Percentiles rank a stretch among this genome's conserved stretches.
Conservation (phyloP, 2,329 filamentous ascomycete genomes). For the Pyrenophora seminiperda region DNA sequence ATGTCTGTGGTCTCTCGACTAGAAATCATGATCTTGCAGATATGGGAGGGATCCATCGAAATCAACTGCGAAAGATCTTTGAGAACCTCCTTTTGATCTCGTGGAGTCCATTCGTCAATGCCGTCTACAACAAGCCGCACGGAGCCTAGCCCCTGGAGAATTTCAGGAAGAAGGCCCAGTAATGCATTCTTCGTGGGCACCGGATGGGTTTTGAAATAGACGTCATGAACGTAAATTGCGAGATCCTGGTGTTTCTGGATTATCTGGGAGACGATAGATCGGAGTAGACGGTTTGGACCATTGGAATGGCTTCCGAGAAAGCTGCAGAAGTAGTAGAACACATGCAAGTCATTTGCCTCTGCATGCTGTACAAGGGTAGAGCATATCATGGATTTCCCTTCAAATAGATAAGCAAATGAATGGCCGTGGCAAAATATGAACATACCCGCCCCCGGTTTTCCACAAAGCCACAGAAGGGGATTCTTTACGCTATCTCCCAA, state of each 20-base stretch:
- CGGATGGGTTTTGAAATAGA: conserved; percentile 6
- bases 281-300: conserved; percentile 2
- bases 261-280: conserved; percentile 12
- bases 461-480: conserved; percentile 17
- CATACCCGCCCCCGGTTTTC: conserved; percentile 23
- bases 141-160: conserved; percentile 14
- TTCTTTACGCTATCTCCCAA: conserved; percentile 5
- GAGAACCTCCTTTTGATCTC: conserved; percentile 7
- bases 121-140: conserved; percentile 18
- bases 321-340: conserved; percentile 21
- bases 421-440: no score
- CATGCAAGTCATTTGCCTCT: conserved; percentile 1
- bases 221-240: conserved; percentile 6
- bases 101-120: conserved; percentile 15
- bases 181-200: conserved; percentile 9
- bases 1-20: no score
- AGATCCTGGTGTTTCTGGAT: conserved; percentile 17
- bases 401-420: not conserved
- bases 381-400: conserved; percentile 21
- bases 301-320: conserved; percentile 1
- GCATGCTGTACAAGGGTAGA: conserved; percentile 13
- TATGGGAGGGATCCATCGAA: conserved; percentile 1
- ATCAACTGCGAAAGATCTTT: conserved; percentile 9
- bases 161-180: conserved; percentile 9
- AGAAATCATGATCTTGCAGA: no score